phyloP scores from a whole-genome alignment of 1,284 basidiomycete species.

The Cryptococcus neoformans region DNA sequence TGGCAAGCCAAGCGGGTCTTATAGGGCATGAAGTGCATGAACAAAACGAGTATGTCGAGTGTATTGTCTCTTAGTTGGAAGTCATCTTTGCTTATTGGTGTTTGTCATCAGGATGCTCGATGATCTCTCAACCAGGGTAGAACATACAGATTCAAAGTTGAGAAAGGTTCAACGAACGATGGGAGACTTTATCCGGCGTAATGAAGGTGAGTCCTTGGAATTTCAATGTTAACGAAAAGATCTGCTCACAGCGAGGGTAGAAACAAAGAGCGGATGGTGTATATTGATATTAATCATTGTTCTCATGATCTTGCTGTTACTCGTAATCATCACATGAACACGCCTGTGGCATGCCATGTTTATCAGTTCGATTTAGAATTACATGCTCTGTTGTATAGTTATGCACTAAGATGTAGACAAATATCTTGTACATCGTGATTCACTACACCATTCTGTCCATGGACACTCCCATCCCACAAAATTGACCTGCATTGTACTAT shows the following conservation, averaged over 20 bases:
- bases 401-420: no score
- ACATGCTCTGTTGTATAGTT: no score
- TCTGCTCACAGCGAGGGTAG: conserved; percentile 44
- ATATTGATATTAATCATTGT: conserved; percentile 58
- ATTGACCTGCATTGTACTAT: not conserved
- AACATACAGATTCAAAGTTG: conserved; percentile 68
- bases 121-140: conserved; percentile 72
- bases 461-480: not conserved
- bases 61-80: not conserved
- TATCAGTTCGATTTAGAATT: not conserved
- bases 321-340: conserved; percentile 55
- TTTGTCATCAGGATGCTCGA: conserved; percentile 64
- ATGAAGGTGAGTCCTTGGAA: conserved; percentile 60
- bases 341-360: not conserved
- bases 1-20: conserved; percentile 81
- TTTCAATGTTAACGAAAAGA: not conserved
- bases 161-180: conserved; percentile 66
- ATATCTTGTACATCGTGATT: no score
- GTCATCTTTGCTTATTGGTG: no score
- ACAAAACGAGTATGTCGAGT: conserved; percentile 70
- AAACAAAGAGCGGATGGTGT: conserved; percentile 69
- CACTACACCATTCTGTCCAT: no score
- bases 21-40: conserved; percentile 86
- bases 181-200: conserved; percentile 74
- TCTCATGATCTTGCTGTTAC: conserved; percentile 54